phyloP scores from a whole-genome alignment of 176 grass and related monocot genomes.

The Aegilops tauschii region DNA sequence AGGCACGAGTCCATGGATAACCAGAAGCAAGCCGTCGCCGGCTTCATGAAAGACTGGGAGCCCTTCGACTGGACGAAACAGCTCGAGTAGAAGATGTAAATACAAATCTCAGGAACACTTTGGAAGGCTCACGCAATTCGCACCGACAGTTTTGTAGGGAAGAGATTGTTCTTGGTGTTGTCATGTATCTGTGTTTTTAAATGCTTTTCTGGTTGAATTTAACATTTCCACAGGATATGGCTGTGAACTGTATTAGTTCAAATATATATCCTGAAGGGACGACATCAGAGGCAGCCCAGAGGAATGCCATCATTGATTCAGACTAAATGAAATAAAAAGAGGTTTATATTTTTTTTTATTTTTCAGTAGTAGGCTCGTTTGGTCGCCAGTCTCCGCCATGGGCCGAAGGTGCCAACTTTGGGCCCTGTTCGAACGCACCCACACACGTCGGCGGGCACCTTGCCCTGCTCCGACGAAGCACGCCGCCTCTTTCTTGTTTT shows the following conservation, averaged over 20 bases:
- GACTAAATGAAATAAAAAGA: too few relatives aligned
- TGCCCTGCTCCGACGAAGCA: too few relatives aligned
- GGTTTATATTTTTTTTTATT: too few relatives aligned
- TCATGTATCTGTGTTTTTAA: not conserved
- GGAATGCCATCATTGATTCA: not conserved
- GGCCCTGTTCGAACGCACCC: too few relatives aligned
- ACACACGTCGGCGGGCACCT: too few relatives aligned
- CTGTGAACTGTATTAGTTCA: not conserved
- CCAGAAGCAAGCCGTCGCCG: slow-evolving; percentile 57
- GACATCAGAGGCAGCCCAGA: not conserved
- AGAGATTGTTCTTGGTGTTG: slow-evolving; percentile 4
- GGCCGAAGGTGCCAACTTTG: too few relatives aligned
- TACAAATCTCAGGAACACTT: not conserved
- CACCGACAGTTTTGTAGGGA: slow-evolving; percentile 15
- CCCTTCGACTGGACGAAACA: slow-evolving; percentile 85
- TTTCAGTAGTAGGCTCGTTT: not conserved
- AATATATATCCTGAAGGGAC: not conserved
- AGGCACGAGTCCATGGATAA: slow-evolving; percentile 71
- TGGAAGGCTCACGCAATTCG: not conserved
- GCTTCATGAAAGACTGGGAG: slow-evolving; percentile 73
- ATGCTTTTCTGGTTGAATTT: not conserved
- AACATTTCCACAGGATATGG: not conserved
- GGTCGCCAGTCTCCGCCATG: too few relatives aligned
- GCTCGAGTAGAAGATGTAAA: slow-evolving; percentile 50
- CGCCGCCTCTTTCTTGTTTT: too few relatives aligned